phyloP scores from a whole-genome alignment of 768 basidiomycete species.

The Pleurotus cornucopiae region DNA sequence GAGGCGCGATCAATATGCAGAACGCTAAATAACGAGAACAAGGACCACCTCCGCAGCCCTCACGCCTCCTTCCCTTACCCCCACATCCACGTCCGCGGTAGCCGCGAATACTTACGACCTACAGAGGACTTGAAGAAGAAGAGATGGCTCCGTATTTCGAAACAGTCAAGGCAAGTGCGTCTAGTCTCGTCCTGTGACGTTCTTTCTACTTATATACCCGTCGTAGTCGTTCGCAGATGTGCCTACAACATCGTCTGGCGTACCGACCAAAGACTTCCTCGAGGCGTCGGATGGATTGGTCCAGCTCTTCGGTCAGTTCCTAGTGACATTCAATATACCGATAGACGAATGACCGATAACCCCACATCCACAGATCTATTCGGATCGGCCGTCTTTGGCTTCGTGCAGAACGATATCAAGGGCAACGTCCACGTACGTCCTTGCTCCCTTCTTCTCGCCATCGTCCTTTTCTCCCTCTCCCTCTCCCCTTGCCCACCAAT shows the following conservation, averaged over 20 bases:
- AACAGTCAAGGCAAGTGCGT: too few species aligned
- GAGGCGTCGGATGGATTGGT: conserved; percentile 89
- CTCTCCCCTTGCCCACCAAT: background rate
- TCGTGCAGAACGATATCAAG: conserved; percentile 68
- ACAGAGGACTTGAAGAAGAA: too few species aligned
- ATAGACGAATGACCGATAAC: too few species aligned
- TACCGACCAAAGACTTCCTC: conserved; percentile 77
- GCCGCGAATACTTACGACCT: too few species aligned
- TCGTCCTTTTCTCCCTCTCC: conserved; percentile 8
- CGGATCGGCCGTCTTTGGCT: conserved; percentile 66
- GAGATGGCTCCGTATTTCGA: too few species aligned
- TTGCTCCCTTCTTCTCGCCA: conserved; percentile 12
- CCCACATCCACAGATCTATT: conserved; percentile 46
- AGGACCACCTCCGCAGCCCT: too few species aligned
- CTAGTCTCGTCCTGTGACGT: too few species aligned
- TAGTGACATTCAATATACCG: too few species aligned
- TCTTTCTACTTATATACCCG: background rate
- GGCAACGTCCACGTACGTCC: conserved; percentile 57
- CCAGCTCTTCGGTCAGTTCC: conserved; percentile 58
- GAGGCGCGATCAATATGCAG: too few species aligned
- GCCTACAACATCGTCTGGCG: conserved; percentile 63
- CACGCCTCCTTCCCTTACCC: too few species aligned
- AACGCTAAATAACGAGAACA: too few species aligned
- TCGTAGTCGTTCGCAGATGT: conserved; percentile 45
- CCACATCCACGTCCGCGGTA: too few species aligned